These are phyloP conservation scores for Cicer cuneatum DNA, from an alignment of 306 rosid species.

Conservation along the genomic window DNA sequence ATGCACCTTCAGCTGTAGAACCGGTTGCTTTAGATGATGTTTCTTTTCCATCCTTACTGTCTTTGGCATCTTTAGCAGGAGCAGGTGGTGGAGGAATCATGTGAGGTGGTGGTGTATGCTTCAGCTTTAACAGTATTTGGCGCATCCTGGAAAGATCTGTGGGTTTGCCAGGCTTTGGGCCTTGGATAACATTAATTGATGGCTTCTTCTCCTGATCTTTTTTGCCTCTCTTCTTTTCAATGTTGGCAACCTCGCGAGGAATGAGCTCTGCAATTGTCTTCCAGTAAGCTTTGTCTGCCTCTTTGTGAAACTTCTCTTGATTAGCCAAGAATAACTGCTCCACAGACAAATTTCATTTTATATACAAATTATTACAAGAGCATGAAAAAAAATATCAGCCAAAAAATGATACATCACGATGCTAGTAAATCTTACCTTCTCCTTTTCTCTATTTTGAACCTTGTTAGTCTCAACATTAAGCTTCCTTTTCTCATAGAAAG, in stretches of 20 bases:
- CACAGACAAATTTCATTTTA: slow-evolving; percentile 22
- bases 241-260: slow-evolving; percentile 93
- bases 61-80: slow-evolving; percentile 72
- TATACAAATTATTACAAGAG: slow-evolving; percentile 30
- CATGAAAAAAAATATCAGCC: not conserved
- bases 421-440: slow-evolving; percentile 65
- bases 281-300: slow-evolving; percentile 97
- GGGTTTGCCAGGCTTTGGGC: slow-evolving; percentile 99
- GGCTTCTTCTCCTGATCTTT: slow-evolving; percentile 98
- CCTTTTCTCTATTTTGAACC: slow-evolving; percentile 89
- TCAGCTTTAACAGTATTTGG: slow-evolving; percentile 86
- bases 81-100: slow-evolving; percentile 97
- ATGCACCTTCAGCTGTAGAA: slow-evolving; percentile 57
- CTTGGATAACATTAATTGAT: slow-evolving; percentile 83
- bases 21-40: slow-evolving; percentile 63
- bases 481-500: slow-evolving; percentile 96
- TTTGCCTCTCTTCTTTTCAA: slow-evolving; percentile 93
- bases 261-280: slow-evolving; percentile 91
- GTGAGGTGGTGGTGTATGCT: slow-evolving; percentile 98
- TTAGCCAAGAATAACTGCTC: slow-evolving; percentile 73
- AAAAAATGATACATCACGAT: slow-evolving; percentile 22
- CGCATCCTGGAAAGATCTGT: slow-evolving; percentile 95
- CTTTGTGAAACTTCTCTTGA: slow-evolving; percentile 98
- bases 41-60: slow-evolving; percentile 67
- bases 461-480: slow-evolving; percentile 85